A percentile compares a stretch with the other conserved stretches of the same genome.
These are phyloP conservation scores for Laburnicola sp. DNA, from an alignment of 2,329 filamentous ascomycete genomes.

Conservation along the genomic window DNA sequence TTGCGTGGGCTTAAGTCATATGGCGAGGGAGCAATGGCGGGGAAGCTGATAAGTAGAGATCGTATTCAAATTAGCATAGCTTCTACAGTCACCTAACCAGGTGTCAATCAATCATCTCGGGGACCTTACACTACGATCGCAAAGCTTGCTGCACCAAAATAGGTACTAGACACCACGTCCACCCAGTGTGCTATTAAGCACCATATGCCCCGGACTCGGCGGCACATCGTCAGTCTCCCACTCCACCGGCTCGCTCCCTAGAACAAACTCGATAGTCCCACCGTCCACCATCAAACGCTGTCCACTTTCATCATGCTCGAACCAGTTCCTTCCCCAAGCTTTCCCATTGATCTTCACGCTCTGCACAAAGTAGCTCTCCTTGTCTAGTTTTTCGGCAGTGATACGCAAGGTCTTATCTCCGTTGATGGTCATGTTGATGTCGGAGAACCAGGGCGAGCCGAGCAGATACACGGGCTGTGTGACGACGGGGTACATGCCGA, in stretches of 20 bases:
- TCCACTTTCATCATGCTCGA: slow-evolving; percentile 64
- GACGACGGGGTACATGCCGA: slow-evolving; percentile 58
- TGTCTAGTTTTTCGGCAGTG: slow-evolving; percentile 55
- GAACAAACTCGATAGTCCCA: slow-evolving; percentile 54
- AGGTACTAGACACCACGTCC: neutral
- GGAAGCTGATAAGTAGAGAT: no score
- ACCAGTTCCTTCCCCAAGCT: slow-evolving; percentile 64
- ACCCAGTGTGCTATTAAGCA: neutral
- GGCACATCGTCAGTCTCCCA: slow-evolving; percentile 58
- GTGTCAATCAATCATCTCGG: no score
- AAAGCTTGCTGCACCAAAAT: no score
- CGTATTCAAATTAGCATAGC: no score
- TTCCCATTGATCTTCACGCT: slow-evolving; percentile 65
- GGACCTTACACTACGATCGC: no score
- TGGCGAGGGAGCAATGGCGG: no score
- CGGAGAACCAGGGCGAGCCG: slow-evolving; percentile 47
- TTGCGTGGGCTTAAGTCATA: no score
- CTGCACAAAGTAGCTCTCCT: slow-evolving; percentile 63
- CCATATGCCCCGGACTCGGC: slow-evolving; percentile 52
- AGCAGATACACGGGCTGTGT: slow-evolving; percentile 69
- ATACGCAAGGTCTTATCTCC: slow-evolving; percentile 57
- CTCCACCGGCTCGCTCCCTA: slow-evolving; percentile 45
- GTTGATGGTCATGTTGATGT: slow-evolving; percentile 61
- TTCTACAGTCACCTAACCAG: no score
- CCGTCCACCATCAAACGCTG: slow-evolving; percentile 45